These are phyloP conservation scores for Ophiostoma himal-ulmi DNA, from an alignment of 2,329 filamentous ascomycete species.

Conservation along the genomic window DNA sequence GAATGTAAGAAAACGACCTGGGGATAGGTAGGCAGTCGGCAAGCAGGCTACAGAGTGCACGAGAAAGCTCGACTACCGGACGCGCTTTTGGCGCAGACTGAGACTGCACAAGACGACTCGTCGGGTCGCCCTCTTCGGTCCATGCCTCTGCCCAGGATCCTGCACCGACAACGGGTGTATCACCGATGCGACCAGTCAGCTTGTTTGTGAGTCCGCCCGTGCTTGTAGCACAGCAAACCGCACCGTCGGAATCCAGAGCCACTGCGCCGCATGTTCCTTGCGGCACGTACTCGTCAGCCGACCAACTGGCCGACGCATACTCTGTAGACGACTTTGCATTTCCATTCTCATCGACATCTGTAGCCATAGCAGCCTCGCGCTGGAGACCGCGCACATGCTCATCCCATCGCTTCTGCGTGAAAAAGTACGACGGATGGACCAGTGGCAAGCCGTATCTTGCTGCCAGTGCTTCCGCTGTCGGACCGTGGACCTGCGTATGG, in stretches of 20 bases:
- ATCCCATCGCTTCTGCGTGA: slow-evolving; percentile 66
- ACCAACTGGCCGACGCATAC: slow-evolving; percentile 19
- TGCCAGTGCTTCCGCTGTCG: slow-evolving; percentile 64
- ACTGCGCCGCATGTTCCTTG: slow-evolving; percentile 84
- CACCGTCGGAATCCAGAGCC: slow-evolving; percentile 68
- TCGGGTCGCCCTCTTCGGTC: slow-evolving; percentile 45
- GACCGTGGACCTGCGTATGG: slow-evolving; percentile 46
- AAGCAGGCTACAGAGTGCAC: slow-evolving; percentile 44
- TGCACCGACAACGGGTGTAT: slow-evolving; percentile 76
- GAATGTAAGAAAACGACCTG: background rate
- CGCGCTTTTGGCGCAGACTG: background rate
- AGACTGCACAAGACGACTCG: slow-evolving; percentile 26
- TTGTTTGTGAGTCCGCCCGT: slow-evolving; percentile 86
- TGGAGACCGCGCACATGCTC: slow-evolving; percentile 55
- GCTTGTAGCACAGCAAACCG: slow-evolving; percentile 62
- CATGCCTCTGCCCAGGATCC: slow-evolving; percentile 91
- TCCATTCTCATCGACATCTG: background rate
- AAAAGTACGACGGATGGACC: slow-evolving; percentile 68
- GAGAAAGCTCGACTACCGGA: slow-evolving; percentile 38
- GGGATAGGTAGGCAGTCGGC: slow-evolving; percentile 56
- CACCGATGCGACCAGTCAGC: slow-evolving; percentile 74
- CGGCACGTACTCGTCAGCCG: slow-evolving; percentile 51
- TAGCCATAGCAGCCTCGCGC: slow-evolving; percentile 35
- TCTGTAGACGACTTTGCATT: background rate
- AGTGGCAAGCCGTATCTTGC: slow-evolving; percentile 62